Base-by-base conservation (phyloP, 2,329 filamentous ascomycete species). In the Achaetomium macrosporum region DNA sequence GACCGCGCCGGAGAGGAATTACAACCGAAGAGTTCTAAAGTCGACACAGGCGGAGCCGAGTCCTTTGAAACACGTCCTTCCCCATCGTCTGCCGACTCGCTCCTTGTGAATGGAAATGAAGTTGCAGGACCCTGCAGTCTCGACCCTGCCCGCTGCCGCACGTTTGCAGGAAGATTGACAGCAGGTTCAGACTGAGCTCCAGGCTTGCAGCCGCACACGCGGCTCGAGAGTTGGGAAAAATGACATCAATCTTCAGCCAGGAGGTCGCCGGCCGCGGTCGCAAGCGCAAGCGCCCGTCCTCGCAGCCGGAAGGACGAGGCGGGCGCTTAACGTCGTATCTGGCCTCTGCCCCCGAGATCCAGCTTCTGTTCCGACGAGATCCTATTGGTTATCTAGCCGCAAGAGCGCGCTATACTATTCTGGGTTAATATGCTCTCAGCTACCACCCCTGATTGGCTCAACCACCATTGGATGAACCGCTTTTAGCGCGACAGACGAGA, bases 221-320 rank as follows among this genome's bases (percentile, higher is more conserved):
- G 25, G 25, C 4, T 25, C 4, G 7, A 25, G 25, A 25, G 7
- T 25, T 25, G 7, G 25, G 25, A 7, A 25, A 25, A 25, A 25
- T 25, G 25, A 25, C 25, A 4, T 25, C 25, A 25, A 7, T 19
- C 11, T 12, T 25, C 46, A 16, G 16, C 37, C 4, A 7, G 25
- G 25, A 25, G 29, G 29, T 16, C n/a, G n/a, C n/a, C n/a, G n/a
- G n/a, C n/a, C 5, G 30, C 42, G 20, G 17, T 31, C 35, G 45
- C 44, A 37, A 42, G 31, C 36, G 45, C 47, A 54, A 43, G 42
- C 52, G 42, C 52, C 17, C 25, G 42, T 17, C 46, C 9, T 46
- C 29, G 36, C 35, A 35, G 43, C 43, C 31, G 33, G 10, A 17
- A 33, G 13, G 17, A 29, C 10, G 4, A 43, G n/a, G 17, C 42